phyloP scores from a whole-genome alignment of 163 green algal species.

The Chlamydomonas reinhardtii region DNA sequence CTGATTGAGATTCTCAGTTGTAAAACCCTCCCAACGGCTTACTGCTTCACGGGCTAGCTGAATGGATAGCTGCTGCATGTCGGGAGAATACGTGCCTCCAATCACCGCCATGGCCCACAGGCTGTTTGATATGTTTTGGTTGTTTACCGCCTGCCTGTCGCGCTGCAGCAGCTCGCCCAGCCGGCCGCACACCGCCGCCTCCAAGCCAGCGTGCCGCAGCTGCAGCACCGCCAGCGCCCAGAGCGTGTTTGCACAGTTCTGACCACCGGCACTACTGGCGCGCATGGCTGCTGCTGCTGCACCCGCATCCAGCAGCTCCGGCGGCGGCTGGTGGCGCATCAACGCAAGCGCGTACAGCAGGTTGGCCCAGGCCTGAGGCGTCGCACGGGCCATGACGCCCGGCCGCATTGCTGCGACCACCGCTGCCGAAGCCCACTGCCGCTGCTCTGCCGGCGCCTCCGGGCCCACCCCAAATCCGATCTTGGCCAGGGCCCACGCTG shows the following conservation, averaged over 20 bases:
- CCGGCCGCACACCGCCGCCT: too few relatives aligned
- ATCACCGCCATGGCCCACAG: too few relatives aligned
- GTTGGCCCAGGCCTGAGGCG: too few relatives aligned
- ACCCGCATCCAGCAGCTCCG: too few relatives aligned
- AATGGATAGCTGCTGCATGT: background rate
- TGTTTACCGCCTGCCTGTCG: background rate
- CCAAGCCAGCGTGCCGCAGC: too few relatives aligned
- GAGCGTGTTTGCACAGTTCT: too few relatives aligned
- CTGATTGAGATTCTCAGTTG: background rate
- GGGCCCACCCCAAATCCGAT: too few relatives aligned
- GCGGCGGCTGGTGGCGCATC: background rate
- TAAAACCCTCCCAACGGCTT: background rate
- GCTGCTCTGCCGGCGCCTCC: background rate
- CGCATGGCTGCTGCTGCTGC: too few relatives aligned
- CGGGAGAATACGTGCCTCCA: too few relatives aligned
- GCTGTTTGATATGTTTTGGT: background rate
- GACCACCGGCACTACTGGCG: too few relatives aligned
- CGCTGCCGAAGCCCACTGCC: background rate
- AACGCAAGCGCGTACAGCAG: conserved; percentile 1
- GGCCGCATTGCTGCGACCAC: background rate
- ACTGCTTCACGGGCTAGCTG: background rate
- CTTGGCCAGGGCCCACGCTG: conserved; percentile 2
- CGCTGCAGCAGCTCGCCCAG: background rate
- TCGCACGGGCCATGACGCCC: too few relatives aligned
- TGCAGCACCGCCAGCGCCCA: too few relatives aligned